Evolutionary conservation across 2,329 filamentous ascomycete species (phyloP).

Genomic region (Trichoderma koningii): DNA sequence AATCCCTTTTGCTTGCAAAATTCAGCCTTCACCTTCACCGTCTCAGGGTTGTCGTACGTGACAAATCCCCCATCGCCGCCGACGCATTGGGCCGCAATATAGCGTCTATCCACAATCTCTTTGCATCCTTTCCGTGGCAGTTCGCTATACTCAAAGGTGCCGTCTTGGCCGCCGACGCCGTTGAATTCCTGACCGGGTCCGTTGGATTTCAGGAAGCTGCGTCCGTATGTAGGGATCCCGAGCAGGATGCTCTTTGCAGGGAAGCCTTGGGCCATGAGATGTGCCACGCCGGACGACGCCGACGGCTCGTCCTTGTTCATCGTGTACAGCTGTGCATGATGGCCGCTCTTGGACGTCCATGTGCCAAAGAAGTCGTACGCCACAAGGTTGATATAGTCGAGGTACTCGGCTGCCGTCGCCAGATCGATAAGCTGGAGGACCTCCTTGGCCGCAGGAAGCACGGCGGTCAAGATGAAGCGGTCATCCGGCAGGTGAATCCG

Average conservation of each 20-base stretch:
- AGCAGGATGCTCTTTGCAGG: slow-evolving; percentile 71
- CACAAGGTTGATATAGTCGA: slow-evolving; percentile 78
- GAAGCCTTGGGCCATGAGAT: slow-evolving; percentile 66
- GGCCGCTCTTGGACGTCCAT: slow-evolving; percentile 68
- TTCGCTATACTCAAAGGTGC: slow-evolving; percentile 72
- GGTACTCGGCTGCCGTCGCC: slow-evolving; percentile 59
- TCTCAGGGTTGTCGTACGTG: slow-evolving; percentile 76
- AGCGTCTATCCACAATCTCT: slow-evolving; percentile 67
- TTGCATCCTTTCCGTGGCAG: slow-evolving; percentile 63
- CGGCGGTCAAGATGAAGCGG: slow-evolving; percentile 69
- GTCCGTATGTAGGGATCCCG: slow-evolving; percentile 74
- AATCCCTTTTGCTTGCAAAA: slow-evolving; percentile 72
- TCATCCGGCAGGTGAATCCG: slow-evolving; percentile 69
- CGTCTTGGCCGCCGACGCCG: slow-evolving; percentile 61
- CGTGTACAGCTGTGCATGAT: slow-evolving; percentile 74
- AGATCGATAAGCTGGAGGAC: slow-evolving; percentile 71
- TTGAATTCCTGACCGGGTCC: slow-evolving; percentile 65
- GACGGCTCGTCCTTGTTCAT: slow-evolving; percentile 63
- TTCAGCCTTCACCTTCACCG: slow-evolving; percentile 72
- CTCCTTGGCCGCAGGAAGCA: slow-evolving; percentile 68
- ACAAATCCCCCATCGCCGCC: slow-evolving; percentile 77
- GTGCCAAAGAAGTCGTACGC: slow-evolving; percentile 77
- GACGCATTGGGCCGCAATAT: slow-evolving; percentile 70
- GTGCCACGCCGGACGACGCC: slow-evolving; percentile 66
- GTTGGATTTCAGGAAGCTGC: slow-evolving; percentile 68